Evolutionary conservation across 2,329 filamentous ascomycete genomes (phyloP), one percentile per base, ranked within the genome.

Genomic region (Furcasterigmium sp.): DNA sequence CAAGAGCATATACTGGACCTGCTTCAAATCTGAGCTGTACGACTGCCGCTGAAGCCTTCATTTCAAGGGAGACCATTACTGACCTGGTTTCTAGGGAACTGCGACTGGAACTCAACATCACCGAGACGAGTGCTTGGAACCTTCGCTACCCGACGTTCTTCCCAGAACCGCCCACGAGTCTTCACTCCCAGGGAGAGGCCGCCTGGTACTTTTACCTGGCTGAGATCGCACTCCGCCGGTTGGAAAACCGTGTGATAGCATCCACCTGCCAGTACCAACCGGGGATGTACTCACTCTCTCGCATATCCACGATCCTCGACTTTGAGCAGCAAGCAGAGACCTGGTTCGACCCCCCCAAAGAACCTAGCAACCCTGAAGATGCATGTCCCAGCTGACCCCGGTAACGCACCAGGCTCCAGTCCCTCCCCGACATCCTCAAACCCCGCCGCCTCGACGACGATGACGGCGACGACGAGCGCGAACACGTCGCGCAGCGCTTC

Each of bases 1-100:
- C 20, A 49, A 56, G 29, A 56, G 53, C 26, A 44, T 56, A 8
- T 55, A 56, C 26, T 56, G 53, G 53, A 53, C 51, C 26, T 56
- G 53, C 23, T 39, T 55, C 6, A 56, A 56, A 32, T 54, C 51
- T 19, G 53, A 56, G 41, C 17, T 56, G 51, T 46, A n/a, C n/a
- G n/a, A n/a, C n/a, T n/a, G n/a, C n/a, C n/a, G n/a, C n/a, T n/a
- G 13, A 10, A 2, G 3, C 1, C n/a, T 26, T 23, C 17, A 15
- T 23, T n/a, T n/a, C 11, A 20, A 28, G 5, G 13, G 2, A 14
- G 13, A 19, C 19, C 13, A 5, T 30, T 34, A 15, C 30, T 34
- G 14, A 34, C 30, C 30, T 14, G n/a, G n/a, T 6, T 18, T 13
- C 11, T 32, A 49, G 52, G 29, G 52, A 54, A 26, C 36, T 54